These are phyloP conservation scores for Vitis rotundifolia DNA, from an alignment of 164 flowering plant species.

Conservation along the genomic window DNA sequence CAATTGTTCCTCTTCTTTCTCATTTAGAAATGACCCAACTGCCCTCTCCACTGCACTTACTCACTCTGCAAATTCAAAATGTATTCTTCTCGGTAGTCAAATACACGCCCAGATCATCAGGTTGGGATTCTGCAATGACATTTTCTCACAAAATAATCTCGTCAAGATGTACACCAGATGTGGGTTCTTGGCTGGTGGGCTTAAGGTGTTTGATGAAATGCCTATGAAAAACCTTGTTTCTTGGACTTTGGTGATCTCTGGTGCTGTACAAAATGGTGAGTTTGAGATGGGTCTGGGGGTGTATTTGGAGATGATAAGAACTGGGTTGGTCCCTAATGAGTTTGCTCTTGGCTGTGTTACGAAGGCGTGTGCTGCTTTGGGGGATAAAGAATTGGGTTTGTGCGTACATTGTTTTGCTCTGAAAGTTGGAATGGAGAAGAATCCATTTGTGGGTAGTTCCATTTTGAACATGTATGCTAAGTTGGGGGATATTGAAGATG, in stretches of 20 bases:
- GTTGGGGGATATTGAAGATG: conserved; percentile 32
- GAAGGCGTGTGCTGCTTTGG: conserved; percentile 27
- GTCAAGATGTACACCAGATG: conserved; percentile 38
- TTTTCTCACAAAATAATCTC: conserved; percentile 41
- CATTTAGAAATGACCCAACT: neutral
- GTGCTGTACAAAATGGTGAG: conserved; percentile 36
- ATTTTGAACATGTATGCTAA: conserved; percentile 42
- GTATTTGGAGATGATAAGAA: conserved; percentile 35
- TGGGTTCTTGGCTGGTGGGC: conserved; percentile 25
- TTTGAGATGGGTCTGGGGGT: conserved; percentile 33
- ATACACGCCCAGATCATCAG: conserved; percentile 40
- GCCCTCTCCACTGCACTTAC: conserved; percentile 27
- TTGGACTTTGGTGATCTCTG: conserved; percentile 52
- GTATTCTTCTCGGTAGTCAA: conserved; percentile 28
- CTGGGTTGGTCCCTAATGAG: conserved; percentile 47
- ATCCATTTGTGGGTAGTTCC: conserved; percentile 44
- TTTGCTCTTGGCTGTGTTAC: conserved; percentile 49
- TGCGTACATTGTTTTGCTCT: conserved; percentile 40
- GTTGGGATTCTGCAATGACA: conserved; percentile 28
- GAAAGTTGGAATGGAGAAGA: conserved; percentile 42
- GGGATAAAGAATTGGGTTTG: conserved; percentile 24
- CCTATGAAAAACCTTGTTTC: conserved; percentile 48
- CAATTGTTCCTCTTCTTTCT: no score
- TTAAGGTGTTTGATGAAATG: conserved; percentile 58
- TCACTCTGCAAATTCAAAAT: conserved; percentile 24